These are phyloP conservation scores for Elaeis oleifera DNA, from an alignment of 202 grass and related monocot species.

Conservation along the genomic window DNA sequence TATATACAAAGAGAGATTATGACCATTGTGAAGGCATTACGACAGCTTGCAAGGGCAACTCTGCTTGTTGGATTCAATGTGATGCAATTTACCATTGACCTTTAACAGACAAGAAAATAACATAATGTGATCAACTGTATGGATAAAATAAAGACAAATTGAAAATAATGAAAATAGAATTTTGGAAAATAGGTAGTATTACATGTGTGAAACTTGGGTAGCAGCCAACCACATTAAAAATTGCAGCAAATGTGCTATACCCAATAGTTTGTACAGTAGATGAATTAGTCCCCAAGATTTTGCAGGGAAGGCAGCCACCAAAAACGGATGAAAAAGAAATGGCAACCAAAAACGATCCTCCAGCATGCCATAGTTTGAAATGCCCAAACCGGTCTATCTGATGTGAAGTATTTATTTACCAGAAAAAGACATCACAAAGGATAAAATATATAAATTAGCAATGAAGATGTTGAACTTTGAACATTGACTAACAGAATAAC, in stretches of 20 bases:
- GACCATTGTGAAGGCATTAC: slow-evolving; percentile 99
- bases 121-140: slow-evolving; percentile 6
- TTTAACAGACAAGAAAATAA: slow-evolving; percentile 29
- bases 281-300: slow-evolving; percentile 52
- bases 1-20: slow-evolving; percentile 13
- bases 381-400: slow-evolving; percentile 97
- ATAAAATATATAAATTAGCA: slow-evolving; percentile 1
- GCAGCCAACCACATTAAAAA: slow-evolving; percentile 98
- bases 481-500: neutral
- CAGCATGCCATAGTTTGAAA: slow-evolving; percentile 99
- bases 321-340: slow-evolving; percentile 98
- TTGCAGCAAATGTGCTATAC: slow-evolving; percentile 87
- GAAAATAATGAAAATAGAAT: slow-evolving; percentile 10
- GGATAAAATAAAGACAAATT: neutral
- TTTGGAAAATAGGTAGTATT: slow-evolving; percentile 22
- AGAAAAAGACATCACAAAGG: slow-evolving; percentile 13
- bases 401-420: slow-evolving; percentile 1
- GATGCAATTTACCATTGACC: slow-evolving; percentile 99
- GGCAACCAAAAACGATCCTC: slow-evolving; percentile 83
- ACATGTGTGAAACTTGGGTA: slow-evolving; percentile 98
- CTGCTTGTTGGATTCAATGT: slow-evolving; percentile 85
- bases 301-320: slow-evolving; percentile 79
- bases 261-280: slow-evolving; percentile 74
- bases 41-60: slow-evolving; percentile 93
- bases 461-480: slow-evolving; percentile 4